Evolutionary conservation across 2,329 filamentous ascomycete genomes (phyloP), one percentile per base, ranked within the genome.

Genomic region (Verticillium klebahnii): DNA sequence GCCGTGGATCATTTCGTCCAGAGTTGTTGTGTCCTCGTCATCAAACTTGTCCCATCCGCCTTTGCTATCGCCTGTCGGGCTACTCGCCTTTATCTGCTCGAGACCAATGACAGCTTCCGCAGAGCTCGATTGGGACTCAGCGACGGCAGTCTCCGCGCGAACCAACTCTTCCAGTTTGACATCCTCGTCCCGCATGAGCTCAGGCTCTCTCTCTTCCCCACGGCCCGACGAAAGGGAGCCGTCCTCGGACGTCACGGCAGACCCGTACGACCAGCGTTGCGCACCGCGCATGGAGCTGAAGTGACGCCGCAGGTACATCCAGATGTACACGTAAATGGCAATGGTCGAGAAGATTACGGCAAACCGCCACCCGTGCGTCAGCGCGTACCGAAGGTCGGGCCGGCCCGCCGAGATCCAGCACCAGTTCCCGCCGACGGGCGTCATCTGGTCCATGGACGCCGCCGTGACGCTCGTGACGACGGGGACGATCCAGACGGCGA

Each of bases 331-430:
- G 61, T 81, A 81, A 23, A 79, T 77, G 39, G 62, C 67, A 19
- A 80, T 71, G 1, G 76, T 78, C 8, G 68, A 67, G 40, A 76
- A 63, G 58, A 81, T 77, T 45, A 80, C 76, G 17, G 72, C 70
- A 58, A 80, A 73, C 6, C 79, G 75, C 78, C 78, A 80, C 50
- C 74, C 78, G 61, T 81, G 78, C 0, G 76, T 77, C 57, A 81
- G 69, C 2, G 69, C 73, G 62, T 81, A 81, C 31, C 79, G 75
- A n/a, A 80, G 69, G 14, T 73, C 74, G 31, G 70, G 65, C n/a
- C 73, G 68, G 2, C 70, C 65, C 14, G 69, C 64, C 14, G 72
- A 68, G 62, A 81, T 80, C 79, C 79, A 81, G 67, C 79, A 81
- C 78, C 79, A 81, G 62, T 81, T 80, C 0, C 78, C 78, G 3